phyloP scores from a whole-genome alignment of 2,329 filamentous ascomycete genomes.

The Pestalotiopsis sp. region DNA sequence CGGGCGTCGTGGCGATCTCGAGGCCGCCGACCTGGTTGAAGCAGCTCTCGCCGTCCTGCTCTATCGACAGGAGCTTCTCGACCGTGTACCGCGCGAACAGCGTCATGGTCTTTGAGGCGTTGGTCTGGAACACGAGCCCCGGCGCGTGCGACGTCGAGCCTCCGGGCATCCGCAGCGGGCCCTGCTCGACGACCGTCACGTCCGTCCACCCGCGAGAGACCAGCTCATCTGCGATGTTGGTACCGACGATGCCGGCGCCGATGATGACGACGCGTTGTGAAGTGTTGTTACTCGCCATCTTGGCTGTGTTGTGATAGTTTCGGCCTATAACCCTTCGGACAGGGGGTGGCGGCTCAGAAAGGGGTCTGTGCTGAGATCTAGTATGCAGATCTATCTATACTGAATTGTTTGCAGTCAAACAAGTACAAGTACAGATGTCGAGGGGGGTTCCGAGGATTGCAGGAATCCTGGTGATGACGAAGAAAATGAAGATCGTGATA shows the following conservation, averaged over 20 bases:
- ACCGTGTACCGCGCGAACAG: slow-evolving; percentile 61
- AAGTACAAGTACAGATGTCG: background rate
- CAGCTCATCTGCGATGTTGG: slow-evolving; percentile 65
- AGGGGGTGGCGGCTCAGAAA: background rate
- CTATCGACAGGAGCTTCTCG: slow-evolving; percentile 56
- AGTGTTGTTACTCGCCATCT: slow-evolving; percentile 26
- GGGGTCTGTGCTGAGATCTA: background rate
- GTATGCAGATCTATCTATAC: background rate
- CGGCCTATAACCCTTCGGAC: background rate
- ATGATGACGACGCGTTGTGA: slow-evolving; percentile 56
- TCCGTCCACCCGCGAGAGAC: slow-evolving; percentile 61
- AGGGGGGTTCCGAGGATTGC: background rate
- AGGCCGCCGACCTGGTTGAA: slow-evolving; percentile 65
- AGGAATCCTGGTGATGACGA: background rate
- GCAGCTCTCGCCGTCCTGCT: slow-evolving; percentile 36
- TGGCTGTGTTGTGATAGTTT: background rate
- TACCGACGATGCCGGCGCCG: slow-evolving; percentile 64
- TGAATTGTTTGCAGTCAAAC: background rate
- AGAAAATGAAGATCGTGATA: background rate
- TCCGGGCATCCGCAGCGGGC: slow-evolving; percentile 61
- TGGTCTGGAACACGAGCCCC: slow-evolving; percentile 65
- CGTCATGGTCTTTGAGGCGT: slow-evolving; percentile 56
- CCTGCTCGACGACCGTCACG: slow-evolving; percentile 66
- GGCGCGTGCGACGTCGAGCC: slow-evolving; percentile 67
- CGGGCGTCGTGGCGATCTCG: slow-evolving; percentile 61